Conservation (phyloP, 257 asterid genomes). For the Plantago major region DNA sequence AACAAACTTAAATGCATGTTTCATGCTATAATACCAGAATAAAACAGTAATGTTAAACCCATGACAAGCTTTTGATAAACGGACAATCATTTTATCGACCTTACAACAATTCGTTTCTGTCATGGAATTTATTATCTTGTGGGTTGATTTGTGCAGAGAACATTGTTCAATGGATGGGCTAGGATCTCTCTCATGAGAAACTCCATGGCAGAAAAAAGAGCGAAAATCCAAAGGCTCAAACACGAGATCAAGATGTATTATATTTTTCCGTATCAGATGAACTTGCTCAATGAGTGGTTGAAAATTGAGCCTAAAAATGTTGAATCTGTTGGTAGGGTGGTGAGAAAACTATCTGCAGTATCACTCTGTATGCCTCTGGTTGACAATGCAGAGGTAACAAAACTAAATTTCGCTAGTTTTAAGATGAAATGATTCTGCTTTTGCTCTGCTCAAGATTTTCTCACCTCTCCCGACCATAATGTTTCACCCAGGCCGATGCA, state of each 20-base stretch:
- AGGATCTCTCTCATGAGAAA: constrained; percentile 36
- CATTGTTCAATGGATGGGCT: constrained; percentile 46
- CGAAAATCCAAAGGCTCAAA: constrained; percentile 34
- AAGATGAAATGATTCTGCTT: no score
- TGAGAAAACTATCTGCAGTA: constrained; percentile 59
- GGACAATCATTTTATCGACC: no score
- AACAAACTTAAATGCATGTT: no score
- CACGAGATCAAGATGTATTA: constrained; percentile 35
- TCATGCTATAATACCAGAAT: no score
- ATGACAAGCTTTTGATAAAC: no score
- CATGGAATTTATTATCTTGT: not conserved
- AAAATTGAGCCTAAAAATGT: constrained; percentile 43
- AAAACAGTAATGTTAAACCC: no score
- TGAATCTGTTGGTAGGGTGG: constrained; percentile 61
- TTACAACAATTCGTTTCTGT: no score
- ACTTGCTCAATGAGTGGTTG: constrained; percentile 57
- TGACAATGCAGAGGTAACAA: constrained; percentile 43
- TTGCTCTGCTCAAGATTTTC: no score
- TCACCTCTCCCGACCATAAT: not conserved
- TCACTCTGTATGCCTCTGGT: constrained; percentile 56
- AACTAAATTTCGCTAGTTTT: not conserved
- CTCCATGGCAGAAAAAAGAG: constrained; percentile 32
- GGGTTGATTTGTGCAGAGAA: constrained; percentile 34
- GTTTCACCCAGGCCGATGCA: constrained; percentile 31
- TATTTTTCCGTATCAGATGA: constrained; percentile 38